Evolutionary conservation across 805 yeast species (phyloP), one percentile per base, ranked within the genome.

Genomic region (Ogataea paraovalis): DNA sequence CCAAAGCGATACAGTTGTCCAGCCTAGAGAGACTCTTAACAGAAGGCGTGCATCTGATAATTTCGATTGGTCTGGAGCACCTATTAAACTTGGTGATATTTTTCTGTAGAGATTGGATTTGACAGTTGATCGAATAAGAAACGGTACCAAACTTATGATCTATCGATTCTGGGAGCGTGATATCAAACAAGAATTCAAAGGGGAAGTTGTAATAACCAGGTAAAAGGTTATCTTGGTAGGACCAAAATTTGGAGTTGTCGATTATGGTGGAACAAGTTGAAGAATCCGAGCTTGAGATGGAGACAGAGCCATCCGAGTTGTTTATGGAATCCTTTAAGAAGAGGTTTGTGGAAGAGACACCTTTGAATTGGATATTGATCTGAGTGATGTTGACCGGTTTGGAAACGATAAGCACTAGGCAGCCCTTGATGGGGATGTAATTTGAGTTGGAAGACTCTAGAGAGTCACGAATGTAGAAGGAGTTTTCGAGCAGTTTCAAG

Each of bases 111-210:
- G 30, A 28, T 36, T 47, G 45, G 13, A 58, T 45, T 4, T 51
- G 44, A n/a, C 48, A 50, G 4, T 50, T 38, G 20, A 64, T 27
- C 1, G 36, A 13, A 43, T 64, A 64, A 14, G 14, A 14, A 8
- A 62, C 51, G 2, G 57, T 48, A 2, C 61, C 64, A 21, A 51
- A 50, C 8, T 36, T 28, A 44, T 59, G 61, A 2, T 45, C 39
- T 19, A 61, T 34, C 4, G 65, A 53, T 37, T 59, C 60, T 10
- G 68, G 66, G 18, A 50, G 44, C 7, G 42, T 22, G 19, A 51
- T 48, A n/a, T 57, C 55, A 7, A 62, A 27, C 6, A 56, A 46
- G 39, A 64, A 64, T 45, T 59, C 58, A 44, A 64, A 64, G 13
- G 64, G 61, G 41, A 57, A 57, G 21, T 56, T 53, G 34, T 62